These are phyloP conservation scores for Hygrocybe punicea DNA, from an alignment of 768 basidiomycete genomes.

Conservation along the genomic window DNA sequence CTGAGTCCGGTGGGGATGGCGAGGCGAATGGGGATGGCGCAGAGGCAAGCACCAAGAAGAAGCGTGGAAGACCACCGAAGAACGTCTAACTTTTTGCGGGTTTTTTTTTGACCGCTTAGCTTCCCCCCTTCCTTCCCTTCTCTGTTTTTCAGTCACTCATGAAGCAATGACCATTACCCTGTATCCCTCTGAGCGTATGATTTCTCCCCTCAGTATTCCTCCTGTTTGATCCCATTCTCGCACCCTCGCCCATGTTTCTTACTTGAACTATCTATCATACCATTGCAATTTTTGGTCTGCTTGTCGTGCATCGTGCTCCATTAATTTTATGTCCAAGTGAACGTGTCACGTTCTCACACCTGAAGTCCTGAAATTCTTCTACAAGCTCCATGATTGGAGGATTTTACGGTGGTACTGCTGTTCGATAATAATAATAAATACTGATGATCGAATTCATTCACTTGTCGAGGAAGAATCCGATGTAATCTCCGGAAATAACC, in stretches of 20 bases:
- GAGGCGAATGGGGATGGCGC: slow-evolving; percentile 38
- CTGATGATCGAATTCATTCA: not conserved
- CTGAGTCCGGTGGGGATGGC: slow-evolving; percentile 37
- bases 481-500: slow-evolving; percentile 6
- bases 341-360: not conserved
- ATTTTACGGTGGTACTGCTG: not conserved
- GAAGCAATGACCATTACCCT: slow-evolving; percentile 21
- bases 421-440: not conserved
- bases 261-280: slow-evolving; percentile 15
- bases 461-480: slow-evolving; percentile 6
- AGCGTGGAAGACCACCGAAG: slow-evolving; percentile 70
- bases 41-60: slow-evolving; percentile 60
- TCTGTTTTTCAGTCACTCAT: slow-evolving; percentile 19
- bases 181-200: slow-evolving; percentile 37
- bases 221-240: slow-evolving; percentile 23
- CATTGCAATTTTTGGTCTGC: slow-evolving; percentile 5
- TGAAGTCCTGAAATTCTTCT: not conserved
- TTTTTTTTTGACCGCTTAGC: slow-evolving; percentile 17
- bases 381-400: not conserved
- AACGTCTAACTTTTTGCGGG: slow-evolving; percentile 34
- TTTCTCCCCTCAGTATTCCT: slow-evolving; percentile 34
- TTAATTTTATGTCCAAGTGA: not conserved
- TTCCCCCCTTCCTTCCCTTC: slow-evolving; percentile 18
- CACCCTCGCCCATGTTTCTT: slow-evolving; percentile 23
- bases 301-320: not conserved